Percentiles rank a stretch among this genome's conserved stretches.
phyloP scores from a whole-genome alignment of 306 rosid species.

The Pterocarpus santalinus region DNA sequence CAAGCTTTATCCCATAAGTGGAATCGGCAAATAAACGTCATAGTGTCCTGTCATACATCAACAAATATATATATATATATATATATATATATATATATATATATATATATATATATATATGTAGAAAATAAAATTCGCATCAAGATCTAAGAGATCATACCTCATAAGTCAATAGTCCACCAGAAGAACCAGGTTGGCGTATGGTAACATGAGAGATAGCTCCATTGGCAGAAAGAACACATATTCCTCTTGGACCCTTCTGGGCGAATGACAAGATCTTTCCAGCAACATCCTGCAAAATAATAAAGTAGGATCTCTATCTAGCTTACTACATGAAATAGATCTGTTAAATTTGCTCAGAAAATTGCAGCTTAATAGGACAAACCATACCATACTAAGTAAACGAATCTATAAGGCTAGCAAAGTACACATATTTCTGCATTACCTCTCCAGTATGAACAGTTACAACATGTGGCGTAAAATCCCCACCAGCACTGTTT shows the following conservation, averaged over 20 bases:
- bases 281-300: slow-evolving; percentile 81
- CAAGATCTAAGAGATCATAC: slow-evolving; percentile 47
- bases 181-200: slow-evolving; percentile 76
- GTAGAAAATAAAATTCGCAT: not conserved
- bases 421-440: slow-evolving; percentile 1
- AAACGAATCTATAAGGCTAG: slow-evolving; percentile 24
- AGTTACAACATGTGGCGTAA: slow-evolving; percentile 76
- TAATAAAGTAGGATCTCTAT: slow-evolving; percentile 34
- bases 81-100: too few relatives aligned
- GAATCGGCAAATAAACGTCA: too few relatives aligned
- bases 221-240: slow-evolving; percentile 87
- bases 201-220: slow-evolving; percentile 81
- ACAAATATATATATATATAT: too few relatives aligned
- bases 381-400: not conserved
- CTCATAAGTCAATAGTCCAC: slow-evolving; percentile 86
- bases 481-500: slow-evolving; percentile 68
- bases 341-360: slow-evolving; percentile 32
- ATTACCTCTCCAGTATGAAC: slow-evolving; percentile 81
- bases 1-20: too few relatives aligned
- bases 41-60: not conserved
- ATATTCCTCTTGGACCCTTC: slow-evolving; percentile 72
- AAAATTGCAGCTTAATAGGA: not conserved
- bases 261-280: slow-evolving; percentile 73
- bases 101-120: too few relatives aligned
- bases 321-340: slow-evolving; percentile 27